These are phyloP conservation scores for Carex parvula DNA, from an alignment of 176 grass and related monocot genomes.

Conservation along the genomic window DNA sequence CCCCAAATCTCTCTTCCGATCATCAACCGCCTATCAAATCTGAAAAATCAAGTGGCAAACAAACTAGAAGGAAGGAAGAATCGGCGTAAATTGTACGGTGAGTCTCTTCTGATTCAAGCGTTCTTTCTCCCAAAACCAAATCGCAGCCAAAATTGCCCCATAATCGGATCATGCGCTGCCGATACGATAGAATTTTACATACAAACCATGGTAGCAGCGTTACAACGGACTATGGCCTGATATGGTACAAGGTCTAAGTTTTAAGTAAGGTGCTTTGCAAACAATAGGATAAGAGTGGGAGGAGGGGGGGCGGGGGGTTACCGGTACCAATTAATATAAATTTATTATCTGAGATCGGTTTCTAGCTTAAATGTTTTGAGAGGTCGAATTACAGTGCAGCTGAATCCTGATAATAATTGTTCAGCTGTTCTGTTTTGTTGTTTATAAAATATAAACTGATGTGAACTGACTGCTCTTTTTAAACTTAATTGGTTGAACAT, in stretches of 20 bases:
- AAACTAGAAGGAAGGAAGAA: too few species aligned
- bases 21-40: too few species aligned
- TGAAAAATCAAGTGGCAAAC: too few species aligned
- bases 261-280: not conserved
- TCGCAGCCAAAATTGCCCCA: not conserved
- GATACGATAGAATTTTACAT: not conserved
- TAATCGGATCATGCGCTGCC: too few species aligned
- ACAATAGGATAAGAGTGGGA: not conserved
- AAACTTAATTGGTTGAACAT: not conserved
- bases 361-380: not conserved
- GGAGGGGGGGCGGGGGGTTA: not conserved
- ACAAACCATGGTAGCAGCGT: not conserved
- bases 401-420: not conserved
- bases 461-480: not conserved
- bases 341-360: not conserved
- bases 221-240: not conserved
- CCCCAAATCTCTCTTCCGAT: too few species aligned
- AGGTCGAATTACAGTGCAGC: not conserved
- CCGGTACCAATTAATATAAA: not conserved
- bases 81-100: too few species aligned
- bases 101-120: too few species aligned
- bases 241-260: not conserved
- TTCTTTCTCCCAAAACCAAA: not conserved
- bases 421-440: not conserved
- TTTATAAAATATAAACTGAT: not conserved